A percentile compares a stretch with the other conserved stretches of the same genome.
These are phyloP conservation scores for Alectoria sarmentosa DNA, from an alignment of 495 filamentous ascomycete species.

Conservation along the genomic window DNA sequence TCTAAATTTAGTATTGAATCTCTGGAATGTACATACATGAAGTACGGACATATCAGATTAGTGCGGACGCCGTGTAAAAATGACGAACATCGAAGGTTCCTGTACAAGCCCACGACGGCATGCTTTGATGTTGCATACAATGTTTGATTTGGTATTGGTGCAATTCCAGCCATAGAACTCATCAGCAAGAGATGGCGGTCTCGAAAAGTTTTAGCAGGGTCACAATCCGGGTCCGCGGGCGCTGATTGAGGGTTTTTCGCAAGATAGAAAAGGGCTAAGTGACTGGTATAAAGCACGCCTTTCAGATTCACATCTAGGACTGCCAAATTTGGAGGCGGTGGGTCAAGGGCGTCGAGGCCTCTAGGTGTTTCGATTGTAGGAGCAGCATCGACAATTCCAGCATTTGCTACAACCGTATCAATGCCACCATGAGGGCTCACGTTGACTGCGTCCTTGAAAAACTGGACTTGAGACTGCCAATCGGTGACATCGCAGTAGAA, in stretches of 20 bases:
- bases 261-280: constrained; percentile 47
- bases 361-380: constrained; percentile 19
- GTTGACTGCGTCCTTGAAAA: constrained; percentile 49
- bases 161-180: constrained; percentile 27
- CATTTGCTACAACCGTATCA: constrained; percentile 58
- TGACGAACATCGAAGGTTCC: constrained; percentile 43
- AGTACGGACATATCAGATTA: constrained; percentile 59
- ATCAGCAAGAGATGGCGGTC: constrained; percentile 30
- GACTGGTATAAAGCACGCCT: constrained; percentile 57
- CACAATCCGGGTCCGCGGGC: constrained; percentile 21
- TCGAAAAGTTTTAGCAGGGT: constrained; percentile 18
- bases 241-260: constrained; percentile 26
- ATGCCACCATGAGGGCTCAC: constrained; percentile 49
- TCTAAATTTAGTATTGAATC: neutral
- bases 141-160: constrained; percentile 27
- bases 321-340: constrained; percentile 45
- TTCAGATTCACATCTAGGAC: constrained; percentile 54
- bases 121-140: constrained; percentile 58
- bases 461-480: constrained; percentile 53
- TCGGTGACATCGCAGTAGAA: constrained; percentile 49
- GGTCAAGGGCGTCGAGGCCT: constrained; percentile 34
- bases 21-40: constrained; percentile 33
- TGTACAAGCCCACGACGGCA: constrained; percentile 56
- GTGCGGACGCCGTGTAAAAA: constrained; percentile 45
- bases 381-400: constrained; percentile 44